Evolutionary conservation across 805 yeast species (phyloP), one percentile per base, ranked within the genome.

Genomic region (Candida fluviatilis): DNA sequence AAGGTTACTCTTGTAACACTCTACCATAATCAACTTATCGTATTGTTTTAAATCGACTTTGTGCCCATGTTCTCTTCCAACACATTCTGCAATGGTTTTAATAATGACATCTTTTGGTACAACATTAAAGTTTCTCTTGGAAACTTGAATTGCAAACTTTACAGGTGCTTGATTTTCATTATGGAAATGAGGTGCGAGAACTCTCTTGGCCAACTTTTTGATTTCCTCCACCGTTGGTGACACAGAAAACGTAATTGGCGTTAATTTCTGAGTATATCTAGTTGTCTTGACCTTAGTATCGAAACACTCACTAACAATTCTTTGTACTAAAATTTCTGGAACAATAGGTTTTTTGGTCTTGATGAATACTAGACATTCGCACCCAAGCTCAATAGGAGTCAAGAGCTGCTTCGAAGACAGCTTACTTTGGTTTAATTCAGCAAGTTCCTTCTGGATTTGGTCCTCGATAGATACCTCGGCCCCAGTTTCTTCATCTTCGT

Each of bases 311-410:
- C 71, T 51, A 56, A 95, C 84, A 2, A 91, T 62, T 19, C 64
- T 62, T 26, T 69, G 66, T 7, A 86, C 91, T 38, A 93, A 74
- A 3, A 67, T 60, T 24, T 80, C 93, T 0, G 98, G 96, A 16
- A 76, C 79, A 5, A 90, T 71, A 0, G 97, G 96, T 47, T 66
- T 74, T 49, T 84, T 76, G 1, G 89, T 78, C 52, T 95, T 85
- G 50, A 89, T 76, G 55, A 91, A 93, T 1, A 89, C 76, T 31
- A 93, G 79, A 60, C 95, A 87, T 56, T 86, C 95, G 52, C 89
- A 82, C 14, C 80, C 82, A 25, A 87, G 58, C 4, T 78, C 82
- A 18, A 85, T 70, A 31, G 84, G 80, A 35, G 69, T 65, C 18
- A 84, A 58, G 7, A 78, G 57, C 26, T 52, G 55, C 30, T 71